Percentiles rank a stretch among this genome's conserved stretches.
Evolutionary conservation across 768 basidiomycete genomes (phyloP).

Genomic region (Clathrus columnatus): DNA sequence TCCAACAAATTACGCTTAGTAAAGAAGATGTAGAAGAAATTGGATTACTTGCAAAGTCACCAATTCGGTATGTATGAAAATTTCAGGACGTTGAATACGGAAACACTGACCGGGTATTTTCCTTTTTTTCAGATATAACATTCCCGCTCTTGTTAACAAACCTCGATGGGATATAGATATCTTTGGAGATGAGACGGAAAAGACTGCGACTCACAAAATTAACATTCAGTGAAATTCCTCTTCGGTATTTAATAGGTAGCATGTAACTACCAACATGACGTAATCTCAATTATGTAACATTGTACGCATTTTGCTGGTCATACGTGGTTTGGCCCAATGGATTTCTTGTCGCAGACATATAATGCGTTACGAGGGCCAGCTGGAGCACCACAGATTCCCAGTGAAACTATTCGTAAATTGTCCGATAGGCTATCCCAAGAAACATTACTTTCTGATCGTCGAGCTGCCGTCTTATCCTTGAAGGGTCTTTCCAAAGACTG

Average conservation of each 20-base stretch:
- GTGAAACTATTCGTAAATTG: constrained; percentile 80
- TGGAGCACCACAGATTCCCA: constrained; percentile 72
- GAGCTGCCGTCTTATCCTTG: constrained; percentile 86
- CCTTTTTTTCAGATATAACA: constrained; percentile 42
- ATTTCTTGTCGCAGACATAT: constrained; percentile 80
- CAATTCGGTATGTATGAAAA: constrained; percentile 22
- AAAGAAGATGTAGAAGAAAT: constrained; percentile 60
- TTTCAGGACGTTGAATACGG: not conserved
- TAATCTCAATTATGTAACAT: not conserved
- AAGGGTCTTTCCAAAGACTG: constrained; percentile 90
- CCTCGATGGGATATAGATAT: constrained; percentile 66
- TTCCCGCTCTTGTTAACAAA: constrained; percentile 43
- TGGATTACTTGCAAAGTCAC: constrained; percentile 37
- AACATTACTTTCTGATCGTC: constrained; percentile 80
- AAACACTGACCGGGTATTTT: not conserved
- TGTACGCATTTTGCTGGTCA: not conserved
- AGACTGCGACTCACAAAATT: constrained; percentile 24
- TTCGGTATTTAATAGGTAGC: not conserved
- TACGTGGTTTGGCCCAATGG: constrained; percentile 36
- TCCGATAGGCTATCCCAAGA: constrained; percentile 88
- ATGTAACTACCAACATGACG: not conserved
- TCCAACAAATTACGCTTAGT: constrained; percentile 61
- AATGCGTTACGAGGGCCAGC: constrained; percentile 78
- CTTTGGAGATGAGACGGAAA: constrained; percentile 58
- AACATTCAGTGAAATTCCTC: constrained; percentile 21